These are phyloP conservation scores for Geotrichum australiense DNA, from an alignment of 1,139 yeast species.

Conservation along the genomic window DNA sequence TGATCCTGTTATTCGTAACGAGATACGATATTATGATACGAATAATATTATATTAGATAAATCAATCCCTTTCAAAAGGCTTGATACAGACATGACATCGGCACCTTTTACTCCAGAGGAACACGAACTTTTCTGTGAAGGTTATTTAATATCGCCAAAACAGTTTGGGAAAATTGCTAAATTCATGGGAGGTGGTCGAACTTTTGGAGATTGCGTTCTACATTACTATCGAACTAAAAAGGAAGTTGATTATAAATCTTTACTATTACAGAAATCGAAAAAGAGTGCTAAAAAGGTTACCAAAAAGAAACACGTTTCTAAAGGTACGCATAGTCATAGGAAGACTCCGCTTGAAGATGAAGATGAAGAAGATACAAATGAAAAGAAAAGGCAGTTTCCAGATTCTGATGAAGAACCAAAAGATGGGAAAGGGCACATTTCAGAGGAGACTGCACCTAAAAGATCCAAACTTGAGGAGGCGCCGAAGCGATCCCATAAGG, in stretches of 20 bases:
- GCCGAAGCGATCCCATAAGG: too few relatives aligned
- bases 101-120: conserved; percentile 71
- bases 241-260: conserved; percentile 64
- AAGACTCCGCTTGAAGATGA: not conserved
- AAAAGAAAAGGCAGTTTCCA: not conserved
- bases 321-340: not conserved
- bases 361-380: conserved; percentile 3
- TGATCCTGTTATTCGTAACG: conserved; percentile 52
- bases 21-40: conserved; percentile 50
- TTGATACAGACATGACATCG: conserved; percentile 51
- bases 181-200: conserved; percentile 72
- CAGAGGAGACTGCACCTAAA: not conserved
- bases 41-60: conserved; percentile 69
- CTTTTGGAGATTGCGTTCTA: conserved; percentile 80
- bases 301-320: not conserved
- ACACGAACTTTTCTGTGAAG: conserved; percentile 75
- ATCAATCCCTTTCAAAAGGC: conserved; percentile 44
- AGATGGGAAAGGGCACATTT: conserved; percentile 1
- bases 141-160: conserved; percentile 72
- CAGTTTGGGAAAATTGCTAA: conserved; percentile 84
- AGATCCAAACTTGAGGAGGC: not conserved
- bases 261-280: conserved; percentile 45
- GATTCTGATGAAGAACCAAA: not conserved
- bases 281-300: conserved; percentile 19
- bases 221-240: conserved; percentile 91